These are phyloP conservation scores for Tulasnella sp. DNA, from an alignment of 768 basidiomycete genomes.

Conservation along the genomic window DNA sequence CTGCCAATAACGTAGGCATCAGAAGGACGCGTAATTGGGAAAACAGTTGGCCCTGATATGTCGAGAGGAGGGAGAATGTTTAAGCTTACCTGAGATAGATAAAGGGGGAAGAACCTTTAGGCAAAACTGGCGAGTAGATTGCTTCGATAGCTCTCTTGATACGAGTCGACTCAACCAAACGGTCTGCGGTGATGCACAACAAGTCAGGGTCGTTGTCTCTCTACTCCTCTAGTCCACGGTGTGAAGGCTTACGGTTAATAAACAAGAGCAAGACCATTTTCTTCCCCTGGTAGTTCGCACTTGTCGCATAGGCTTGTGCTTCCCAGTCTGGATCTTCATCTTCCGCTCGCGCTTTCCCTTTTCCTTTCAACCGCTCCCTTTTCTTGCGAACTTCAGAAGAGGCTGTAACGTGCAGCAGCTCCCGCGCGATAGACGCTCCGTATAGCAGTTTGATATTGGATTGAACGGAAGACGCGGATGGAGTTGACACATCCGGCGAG, in stretches of 20 bases:
- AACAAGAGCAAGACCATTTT: constrained; percentile 82
- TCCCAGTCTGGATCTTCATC: constrained; percentile 54
- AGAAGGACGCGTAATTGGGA: background rate
- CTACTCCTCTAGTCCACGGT: background rate
- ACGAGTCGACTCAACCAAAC: constrained; percentile 81
- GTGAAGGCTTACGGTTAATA: constrained; percentile 76
- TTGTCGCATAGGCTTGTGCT: constrained; percentile 73
- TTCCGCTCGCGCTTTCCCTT: constrained; percentile 36
- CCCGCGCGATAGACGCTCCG: constrained; percentile 72
- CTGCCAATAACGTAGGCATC: constrained; percentile 40
- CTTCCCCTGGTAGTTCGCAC: constrained; percentile 85
- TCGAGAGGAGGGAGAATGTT: too few relatives aligned
- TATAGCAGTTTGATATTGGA: constrained; percentile 79
- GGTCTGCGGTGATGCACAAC: constrained; percentile 51
- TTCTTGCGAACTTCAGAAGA: constrained; percentile 34
- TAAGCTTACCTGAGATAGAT: constrained; percentile 79
- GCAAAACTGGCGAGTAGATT: constrained; percentile 76
- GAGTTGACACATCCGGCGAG: constrained; percentile 77
- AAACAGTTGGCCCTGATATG: too few relatives aligned
- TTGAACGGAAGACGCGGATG: constrained; percentile 57
- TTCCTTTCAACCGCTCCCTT: constrained; percentile 24
- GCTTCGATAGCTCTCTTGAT: constrained; percentile 85
- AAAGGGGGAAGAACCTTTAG: constrained; percentile 87
- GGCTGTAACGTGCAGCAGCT: constrained; percentile 48
- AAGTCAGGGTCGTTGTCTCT: background rate